A percentile compares a stretch with the other conserved stretches of the same genome.
Conservation (phyloP, 116 monocot species). For the Trichopus zeylanicus region DNA sequence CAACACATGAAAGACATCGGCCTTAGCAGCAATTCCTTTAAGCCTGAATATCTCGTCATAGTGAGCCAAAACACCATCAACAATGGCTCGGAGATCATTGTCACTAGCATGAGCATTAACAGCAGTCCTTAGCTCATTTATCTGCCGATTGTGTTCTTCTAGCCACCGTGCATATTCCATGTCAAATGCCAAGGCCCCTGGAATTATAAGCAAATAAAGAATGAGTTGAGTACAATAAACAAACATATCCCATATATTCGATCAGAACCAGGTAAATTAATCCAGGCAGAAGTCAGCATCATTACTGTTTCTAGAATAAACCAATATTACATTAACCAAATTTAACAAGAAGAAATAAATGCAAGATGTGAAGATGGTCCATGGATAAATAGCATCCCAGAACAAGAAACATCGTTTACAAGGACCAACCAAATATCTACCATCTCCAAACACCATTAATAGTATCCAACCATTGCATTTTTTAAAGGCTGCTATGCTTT, state of each 20-base stretch:
- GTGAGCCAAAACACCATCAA: conserved; percentile 70
- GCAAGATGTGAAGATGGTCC: too few species aligned
- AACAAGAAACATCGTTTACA: too few species aligned
- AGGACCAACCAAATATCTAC: background rate
- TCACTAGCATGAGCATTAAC: conserved; percentile 93
- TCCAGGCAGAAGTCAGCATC: background rate
- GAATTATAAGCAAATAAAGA: conserved; percentile 1
- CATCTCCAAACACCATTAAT: background rate
- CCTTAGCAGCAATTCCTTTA: conserved; percentile 74
- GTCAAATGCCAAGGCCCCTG: conserved; percentile 92
- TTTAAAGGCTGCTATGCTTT: too few species aligned
- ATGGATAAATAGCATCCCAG: background rate
- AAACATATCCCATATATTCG: background rate
- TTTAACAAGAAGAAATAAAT: too few species aligned
- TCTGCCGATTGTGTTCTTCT: conserved; percentile 83
- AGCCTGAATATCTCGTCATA: conserved; percentile 85
- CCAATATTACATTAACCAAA: too few species aligned
- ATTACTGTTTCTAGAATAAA: too few species aligned
- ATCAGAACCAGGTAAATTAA: background rate
- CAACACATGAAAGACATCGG: conserved; percentile 91
- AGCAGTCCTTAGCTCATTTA: conserved; percentile 78
- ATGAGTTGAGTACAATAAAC: background rate
- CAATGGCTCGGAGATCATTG: conserved; percentile 59
- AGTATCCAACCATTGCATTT: background rate
- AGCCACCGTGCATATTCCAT: conserved; percentile 86